Evolutionary conservation across 805 yeast genomes (phyloP).

Genomic region (Hanseniaspora pseudoguilliermondii): DNA sequence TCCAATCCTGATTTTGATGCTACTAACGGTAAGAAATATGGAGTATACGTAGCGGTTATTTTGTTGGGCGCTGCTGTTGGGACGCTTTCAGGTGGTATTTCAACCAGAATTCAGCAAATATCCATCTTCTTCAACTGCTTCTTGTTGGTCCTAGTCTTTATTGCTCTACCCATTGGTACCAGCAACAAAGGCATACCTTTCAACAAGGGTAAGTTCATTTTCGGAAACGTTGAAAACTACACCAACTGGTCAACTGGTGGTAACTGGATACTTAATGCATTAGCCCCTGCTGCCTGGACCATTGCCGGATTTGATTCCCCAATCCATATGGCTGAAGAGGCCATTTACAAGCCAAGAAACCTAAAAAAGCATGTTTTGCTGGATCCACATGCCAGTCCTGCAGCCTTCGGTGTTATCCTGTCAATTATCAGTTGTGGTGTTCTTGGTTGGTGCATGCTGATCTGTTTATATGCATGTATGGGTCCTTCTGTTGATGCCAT

Average conservation of each 20-base stretch:
- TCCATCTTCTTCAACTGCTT: constrained; percentile 41
- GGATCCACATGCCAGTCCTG: constrained; percentile 25
- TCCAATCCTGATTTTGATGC: constrained; percentile 34
- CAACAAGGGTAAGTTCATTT: constrained; percentile 42
- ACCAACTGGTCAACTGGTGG: constrained; percentile 48
- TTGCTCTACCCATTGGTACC: constrained; percentile 50
- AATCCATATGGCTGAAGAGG: constrained; percentile 63
- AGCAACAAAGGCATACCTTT: constrained; percentile 23
- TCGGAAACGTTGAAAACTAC: constrained; percentile 37
- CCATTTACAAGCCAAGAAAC: constrained; percentile 40
- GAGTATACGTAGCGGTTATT: constrained; percentile 46
- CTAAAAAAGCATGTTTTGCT: constrained; percentile 15
- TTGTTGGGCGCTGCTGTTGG: constrained; percentile 37
- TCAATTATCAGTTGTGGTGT: constrained; percentile 44
- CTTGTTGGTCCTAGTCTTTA: constrained; percentile 38
- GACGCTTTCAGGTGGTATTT: constrained; percentile 38
- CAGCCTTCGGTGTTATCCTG: constrained; percentile 52
- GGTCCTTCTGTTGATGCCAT: constrained; percentile 31
- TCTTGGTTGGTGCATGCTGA: constrained; percentile 44
- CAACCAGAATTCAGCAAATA: constrained; percentile 43
- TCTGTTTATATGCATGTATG: constrained; percentile 44
- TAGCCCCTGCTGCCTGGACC: constrained; percentile 63
- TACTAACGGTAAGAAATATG: constrained; percentile 41
- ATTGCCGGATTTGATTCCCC: constrained; percentile 62
- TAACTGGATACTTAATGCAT: constrained; percentile 36